These are phyloP conservation scores for Alternaria sp. DNA, from an alignment of 2,329 filamentous ascomycete species.

Conservation along the genomic window DNA sequence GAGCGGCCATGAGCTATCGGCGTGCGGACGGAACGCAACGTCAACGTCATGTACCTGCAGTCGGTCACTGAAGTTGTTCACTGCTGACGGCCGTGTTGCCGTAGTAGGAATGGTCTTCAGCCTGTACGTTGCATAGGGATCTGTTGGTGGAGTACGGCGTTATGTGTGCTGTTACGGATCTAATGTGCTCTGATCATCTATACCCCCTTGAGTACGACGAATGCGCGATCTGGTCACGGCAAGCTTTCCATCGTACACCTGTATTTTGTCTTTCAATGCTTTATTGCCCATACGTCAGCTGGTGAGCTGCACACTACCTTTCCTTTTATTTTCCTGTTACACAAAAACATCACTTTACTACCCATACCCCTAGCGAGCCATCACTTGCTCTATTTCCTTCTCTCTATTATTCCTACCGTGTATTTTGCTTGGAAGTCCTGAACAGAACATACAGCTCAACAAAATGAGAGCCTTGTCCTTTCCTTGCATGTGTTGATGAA, in stretches of 20 bases:
- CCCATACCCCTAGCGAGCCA: slow-evolving; percentile 8
- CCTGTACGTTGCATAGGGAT: slow-evolving; percentile 3
- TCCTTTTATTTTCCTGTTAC: slow-evolving; percentile 4
- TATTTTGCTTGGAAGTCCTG: neutral
- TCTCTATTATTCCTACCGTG: neutral
- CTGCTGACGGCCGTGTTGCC: slow-evolving; percentile 19
- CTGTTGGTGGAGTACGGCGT: slow-evolving; percentile 26
- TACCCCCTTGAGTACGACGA: slow-evolving; percentile 29
- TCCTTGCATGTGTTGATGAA: neutral
- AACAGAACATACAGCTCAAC: neutral
- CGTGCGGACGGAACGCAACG: slow-evolving; percentile 57
- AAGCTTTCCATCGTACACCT: neutral
- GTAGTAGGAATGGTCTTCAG: neutral
- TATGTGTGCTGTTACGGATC: slow-evolving; percentile 22
- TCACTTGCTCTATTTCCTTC: neutral
- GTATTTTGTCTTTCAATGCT: neutral
- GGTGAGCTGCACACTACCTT: slow-evolving; percentile 5
- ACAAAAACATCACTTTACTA: slow-evolving; percentile 4
- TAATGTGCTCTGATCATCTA: slow-evolving; percentile 28
- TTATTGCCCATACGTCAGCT: slow-evolving; percentile 9
- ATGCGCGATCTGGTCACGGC: slow-evolving; percentile 22
- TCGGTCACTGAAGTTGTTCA: slow-evolving; percentile 32
- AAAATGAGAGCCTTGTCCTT: slow-evolving; percentile 1
- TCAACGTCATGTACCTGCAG: slow-evolving; percentile 48
- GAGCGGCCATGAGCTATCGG: slow-evolving; percentile 56